Evolutionary conservation across 2,329 filamentous ascomycete genomes (phyloP), one percentile per base, ranked within the genome.

Genomic region (Corynespora cassiicola): DNA sequence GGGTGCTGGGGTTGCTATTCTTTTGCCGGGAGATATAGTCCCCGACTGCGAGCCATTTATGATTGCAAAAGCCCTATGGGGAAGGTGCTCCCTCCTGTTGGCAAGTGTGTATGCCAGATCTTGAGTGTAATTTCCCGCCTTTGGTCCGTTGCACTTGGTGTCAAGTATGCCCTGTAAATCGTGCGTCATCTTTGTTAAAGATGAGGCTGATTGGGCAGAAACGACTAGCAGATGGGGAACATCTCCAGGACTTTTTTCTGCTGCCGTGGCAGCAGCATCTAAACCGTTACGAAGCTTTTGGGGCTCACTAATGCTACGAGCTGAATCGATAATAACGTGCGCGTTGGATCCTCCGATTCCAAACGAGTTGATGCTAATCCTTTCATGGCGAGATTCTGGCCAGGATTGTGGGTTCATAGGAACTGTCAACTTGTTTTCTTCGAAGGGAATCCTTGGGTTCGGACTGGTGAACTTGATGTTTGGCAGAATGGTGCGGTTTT

Each of bases 401-500:
- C 33, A 54, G 7, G 22, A 24, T 15, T 32, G 34, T 1, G 48
- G 34, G 19, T 50, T 26, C 3, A 29, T 9, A 3, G 52, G 43
- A 7, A 58, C 45, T 20, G 7, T 21, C 1, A 58, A 36, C 1
- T 49, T 47, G 4, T 9, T 19, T 2, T 47, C 15, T 9, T 45
- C 21, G 10, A 38, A 52, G 2, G 39, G 39, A 9, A 56, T 56
- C 26, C 45, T 42, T 2, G 50, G 44, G 31, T 61, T 51, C 1
- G 39, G 47, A 1, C 36, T 33, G 5, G 19, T 27, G 23, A 52
- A 56, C 11, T 55, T 56, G 30, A 53, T 39, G 18, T 66, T 50
- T 5, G 52, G 52, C 1, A 65, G 66, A 7, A 71, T 56, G 1
- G 34, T 56, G 3, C 45, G 43, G 38, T 73, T 44, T 39, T 72